These are phyloP conservation scores for Boletus tomentosulus DNA, from an alignment of 768 basidiomycete genomes.

Conservation along the genomic window DNA sequence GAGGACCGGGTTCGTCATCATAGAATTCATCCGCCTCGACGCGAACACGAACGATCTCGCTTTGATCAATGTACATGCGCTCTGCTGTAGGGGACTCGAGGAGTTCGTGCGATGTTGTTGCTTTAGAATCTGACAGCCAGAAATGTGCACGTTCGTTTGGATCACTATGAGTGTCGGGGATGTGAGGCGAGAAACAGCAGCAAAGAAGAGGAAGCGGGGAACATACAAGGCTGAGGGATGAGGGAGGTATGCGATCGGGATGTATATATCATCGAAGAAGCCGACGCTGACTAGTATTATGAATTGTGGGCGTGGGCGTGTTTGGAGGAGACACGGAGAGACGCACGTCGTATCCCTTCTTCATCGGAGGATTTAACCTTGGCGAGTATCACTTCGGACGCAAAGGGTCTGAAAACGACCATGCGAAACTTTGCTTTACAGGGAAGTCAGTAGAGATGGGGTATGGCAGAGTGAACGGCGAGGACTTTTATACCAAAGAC, in stretches of 20 bases:
- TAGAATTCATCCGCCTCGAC: slow-evolving; percentile 81
- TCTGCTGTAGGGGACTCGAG: slow-evolving; percentile 63
- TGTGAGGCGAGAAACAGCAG: not conserved
- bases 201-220: not conserved
- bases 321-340: slow-evolving; percentile 1
- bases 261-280: slow-evolving; percentile 93
- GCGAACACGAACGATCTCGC: slow-evolving; percentile 71
- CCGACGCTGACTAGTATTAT: slow-evolving; percentile 65
- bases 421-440: slow-evolving; percentile 77
- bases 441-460: not conserved
- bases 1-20: slow-evolving; percentile 83
- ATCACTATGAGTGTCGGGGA: slow-evolving; percentile 45
- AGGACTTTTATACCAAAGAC: slow-evolving; percentile 89
- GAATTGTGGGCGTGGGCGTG: slow-evolving; percentile 3
- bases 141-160: slow-evolving; percentile 80
- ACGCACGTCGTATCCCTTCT: slow-evolving; percentile 78
- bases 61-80: slow-evolving; percentile 78
- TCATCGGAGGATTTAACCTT: slow-evolving; percentile 86
- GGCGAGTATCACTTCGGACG: slow-evolving; percentile 84
- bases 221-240: slow-evolving; percentile 76
- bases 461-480: not conserved
- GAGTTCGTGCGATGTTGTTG: slow-evolving; percentile 51
- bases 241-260: slow-evolving; percentile 76
- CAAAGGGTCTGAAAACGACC: slow-evolving; percentile 88
- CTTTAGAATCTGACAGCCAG: slow-evolving; percentile 66